A percentile compares a stretch with the other conserved stretches of the same genome.
These are phyloP conservation scores for Colletotrichum limetticola DNA, from an alignment of 2,329 filamentous ascomycete genomes.

Conservation along the genomic window DNA sequence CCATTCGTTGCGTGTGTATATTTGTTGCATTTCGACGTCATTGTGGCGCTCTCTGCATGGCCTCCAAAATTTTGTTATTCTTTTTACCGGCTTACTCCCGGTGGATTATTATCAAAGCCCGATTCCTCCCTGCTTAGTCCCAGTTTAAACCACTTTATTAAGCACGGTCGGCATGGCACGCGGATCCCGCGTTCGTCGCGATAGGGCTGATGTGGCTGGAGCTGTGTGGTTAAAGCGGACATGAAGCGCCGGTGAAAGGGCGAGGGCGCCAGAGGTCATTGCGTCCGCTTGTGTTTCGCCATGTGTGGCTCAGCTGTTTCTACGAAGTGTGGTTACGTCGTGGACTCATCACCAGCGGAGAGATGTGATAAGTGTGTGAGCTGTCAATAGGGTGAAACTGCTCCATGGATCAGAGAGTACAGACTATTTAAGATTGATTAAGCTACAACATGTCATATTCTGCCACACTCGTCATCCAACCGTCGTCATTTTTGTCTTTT, in stretches of 20 bases:
- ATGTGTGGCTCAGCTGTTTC: not conserved
- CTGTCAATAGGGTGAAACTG: not conserved
- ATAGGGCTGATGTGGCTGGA: slow-evolving; percentile 12
- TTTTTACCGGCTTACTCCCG: slow-evolving; percentile 7
- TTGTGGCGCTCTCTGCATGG: slow-evolving; percentile 13
- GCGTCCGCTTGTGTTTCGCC: slow-evolving; percentile 19
- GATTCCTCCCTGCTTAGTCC: slow-evolving; percentile 3
- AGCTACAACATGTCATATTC: not conserved
- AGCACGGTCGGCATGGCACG: slow-evolving; percentile 10
- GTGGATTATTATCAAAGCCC: not conserved
- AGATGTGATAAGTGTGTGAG: not conserved
- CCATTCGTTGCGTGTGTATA: not conserved
- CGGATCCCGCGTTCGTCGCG: not conserved
- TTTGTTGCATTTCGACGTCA: slow-evolving; percentile 14
- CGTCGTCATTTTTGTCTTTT: not conserved
- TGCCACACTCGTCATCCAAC: not conserved
- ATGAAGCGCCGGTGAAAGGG: not conserved
- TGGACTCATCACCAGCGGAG: not conserved
- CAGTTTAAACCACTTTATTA: not conserved
- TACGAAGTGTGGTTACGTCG: slow-evolving; percentile 3
- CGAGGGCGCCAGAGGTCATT: not conserved
- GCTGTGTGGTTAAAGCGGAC: not conserved
- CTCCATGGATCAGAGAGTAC: not conserved
- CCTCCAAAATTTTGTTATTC: not conserved
- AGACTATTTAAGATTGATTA: not conserved